Conservation (phyloP, 2,329 filamentous ascomycete species). For the Gaeumannomyces tritici region DNA sequence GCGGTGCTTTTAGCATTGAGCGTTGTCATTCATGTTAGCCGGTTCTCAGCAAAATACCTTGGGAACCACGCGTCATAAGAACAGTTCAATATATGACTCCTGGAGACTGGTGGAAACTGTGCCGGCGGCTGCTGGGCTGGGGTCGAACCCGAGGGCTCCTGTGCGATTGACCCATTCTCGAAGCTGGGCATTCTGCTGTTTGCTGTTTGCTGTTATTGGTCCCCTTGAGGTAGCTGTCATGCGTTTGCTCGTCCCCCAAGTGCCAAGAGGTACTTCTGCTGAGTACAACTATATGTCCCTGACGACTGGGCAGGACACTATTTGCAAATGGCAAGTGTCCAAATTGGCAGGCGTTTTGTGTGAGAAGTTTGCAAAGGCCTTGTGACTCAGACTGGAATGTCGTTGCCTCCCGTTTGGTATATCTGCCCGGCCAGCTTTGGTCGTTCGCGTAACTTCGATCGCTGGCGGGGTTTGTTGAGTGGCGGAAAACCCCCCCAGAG, state of each 20-base stretch:
- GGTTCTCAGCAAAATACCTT: constrained; percentile 34
- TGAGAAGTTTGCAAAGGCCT: neutral
- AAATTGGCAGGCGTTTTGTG: too few relatives aligned
- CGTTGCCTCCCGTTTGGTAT: neutral
- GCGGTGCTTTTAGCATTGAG: constrained; percentile 5
- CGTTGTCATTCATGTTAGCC: neutral
- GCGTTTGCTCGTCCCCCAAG: neutral
- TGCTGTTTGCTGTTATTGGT: neutral
- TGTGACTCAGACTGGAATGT: neutral
- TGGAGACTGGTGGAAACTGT: constrained; percentile 74
- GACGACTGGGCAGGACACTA: too few relatives aligned
- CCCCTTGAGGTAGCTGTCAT: neutral
- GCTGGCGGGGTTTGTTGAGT: neutral
- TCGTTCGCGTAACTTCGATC: neutral
- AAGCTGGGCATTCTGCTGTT: constrained; percentile 20
- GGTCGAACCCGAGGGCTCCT: neutral
- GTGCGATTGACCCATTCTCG: constrained; percentile 1
- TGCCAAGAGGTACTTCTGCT: neutral
- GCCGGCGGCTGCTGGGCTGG: constrained; percentile 22
- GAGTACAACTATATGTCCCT: neutral
- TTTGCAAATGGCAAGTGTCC: too few relatives aligned
- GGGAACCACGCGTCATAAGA: constrained; percentile 91
- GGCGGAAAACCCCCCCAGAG: neutral
- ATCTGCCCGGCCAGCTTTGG: neutral
- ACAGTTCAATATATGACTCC: constrained; percentile 84